Conservation (phyloP, 768 basidiomycete species). For the Boletus rubropictus region DNA sequence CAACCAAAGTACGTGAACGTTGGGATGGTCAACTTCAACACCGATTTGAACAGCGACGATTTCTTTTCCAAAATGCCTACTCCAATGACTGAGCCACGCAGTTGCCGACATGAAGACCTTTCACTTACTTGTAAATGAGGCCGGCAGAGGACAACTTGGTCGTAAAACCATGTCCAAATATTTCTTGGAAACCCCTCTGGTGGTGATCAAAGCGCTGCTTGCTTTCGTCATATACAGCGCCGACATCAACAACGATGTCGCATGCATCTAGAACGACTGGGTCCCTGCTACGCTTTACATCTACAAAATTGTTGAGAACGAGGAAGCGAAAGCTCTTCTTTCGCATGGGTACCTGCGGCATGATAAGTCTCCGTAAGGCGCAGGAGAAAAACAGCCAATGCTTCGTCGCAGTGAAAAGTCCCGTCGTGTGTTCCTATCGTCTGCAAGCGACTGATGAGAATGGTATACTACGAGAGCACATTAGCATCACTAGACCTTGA, state of each 20-base stretch:
- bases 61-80: constrained; percentile 83
- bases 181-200: constrained; percentile 85
- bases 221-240: constrained; percentile 80
- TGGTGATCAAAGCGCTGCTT: constrained; percentile 90
- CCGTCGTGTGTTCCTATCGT: constrained; percentile 92
- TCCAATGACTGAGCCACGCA: constrained; percentile 1
- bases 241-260: constrained; percentile 95
- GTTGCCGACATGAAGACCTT: neutral
- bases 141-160: constrained; percentile 94
- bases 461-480: neutral
- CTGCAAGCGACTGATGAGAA: constrained; percentile 32
- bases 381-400: constrained; percentile 86
- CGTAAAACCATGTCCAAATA: constrained; percentile 80
- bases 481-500: constrained; percentile 29
- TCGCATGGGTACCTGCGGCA: constrained; percentile 55
- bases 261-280: constrained; percentile 67
- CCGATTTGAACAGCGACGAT: constrained; percentile 64
- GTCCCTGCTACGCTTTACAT: constrained; percentile 69
- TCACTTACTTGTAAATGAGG: constrained; percentile 84
- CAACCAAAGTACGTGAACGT: constrained; percentile 73
- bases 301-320: constrained; percentile 28
- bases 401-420: constrained; percentile 96
- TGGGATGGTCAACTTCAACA: constrained; percentile 49
- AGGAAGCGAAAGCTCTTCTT: neutral
- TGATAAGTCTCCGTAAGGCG: constrained; percentile 70